Percentiles rank a stretch among this genome's conserved stretches.
phyloP scores from a whole-genome alignment of 2,329 filamentous ascomycete species.

The Clonostachys rhizophaga region DNA sequence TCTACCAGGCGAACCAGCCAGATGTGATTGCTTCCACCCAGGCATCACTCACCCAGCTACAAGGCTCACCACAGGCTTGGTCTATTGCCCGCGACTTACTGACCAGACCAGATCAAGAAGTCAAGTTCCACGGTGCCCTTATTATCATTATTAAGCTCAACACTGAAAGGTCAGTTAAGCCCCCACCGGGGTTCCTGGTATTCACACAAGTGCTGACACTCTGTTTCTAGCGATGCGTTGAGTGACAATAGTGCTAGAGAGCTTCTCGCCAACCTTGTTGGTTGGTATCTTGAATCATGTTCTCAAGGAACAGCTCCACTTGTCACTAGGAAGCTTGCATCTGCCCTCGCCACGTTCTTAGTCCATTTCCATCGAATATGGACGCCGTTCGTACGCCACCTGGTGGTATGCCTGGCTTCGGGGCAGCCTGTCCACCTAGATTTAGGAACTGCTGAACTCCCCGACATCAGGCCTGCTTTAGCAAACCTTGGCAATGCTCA shows the following conservation, averaged over 20 bases:
- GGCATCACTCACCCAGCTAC: slow-evolving; percentile 71
- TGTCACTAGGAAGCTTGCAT: slow-evolving; percentile 70
- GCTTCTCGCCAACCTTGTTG: slow-evolving; percentile 55
- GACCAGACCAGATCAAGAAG: slow-evolving; percentile 62
- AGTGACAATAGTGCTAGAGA: slow-evolving; percentile 52
- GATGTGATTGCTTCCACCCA: slow-evolving; percentile 52
- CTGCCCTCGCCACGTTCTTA: slow-evolving; percentile 73
- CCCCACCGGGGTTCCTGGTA: slow-evolving; percentile 12
- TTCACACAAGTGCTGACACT: neutral
- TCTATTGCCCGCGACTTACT: slow-evolving; percentile 75
- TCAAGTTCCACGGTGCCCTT: slow-evolving; percentile 88
- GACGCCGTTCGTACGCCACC: slow-evolving; percentile 59
- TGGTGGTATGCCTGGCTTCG: slow-evolving; percentile 48
- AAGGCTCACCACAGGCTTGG: slow-evolving; percentile 81
- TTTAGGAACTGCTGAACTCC: slow-evolving; percentile 27
- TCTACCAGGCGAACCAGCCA: slow-evolving; percentile 48
- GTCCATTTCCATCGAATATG: slow-evolving; percentile 65
- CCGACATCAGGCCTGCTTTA: slow-evolving; percentile 28
- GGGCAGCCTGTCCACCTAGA: slow-evolving; percentile 12
- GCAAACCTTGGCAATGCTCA: slow-evolving; percentile 39
- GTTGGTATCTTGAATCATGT: slow-evolving; percentile 56
- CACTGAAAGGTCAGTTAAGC: slow-evolving; percentile 62
- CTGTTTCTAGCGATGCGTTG: slow-evolving; percentile 35
- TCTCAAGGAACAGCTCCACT: slow-evolving; percentile 48
- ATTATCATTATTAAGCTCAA: slow-evolving; percentile 95